phyloP scores from a whole-genome alignment of 306 rosid genomes.

The Sindora glabra region DNA sequence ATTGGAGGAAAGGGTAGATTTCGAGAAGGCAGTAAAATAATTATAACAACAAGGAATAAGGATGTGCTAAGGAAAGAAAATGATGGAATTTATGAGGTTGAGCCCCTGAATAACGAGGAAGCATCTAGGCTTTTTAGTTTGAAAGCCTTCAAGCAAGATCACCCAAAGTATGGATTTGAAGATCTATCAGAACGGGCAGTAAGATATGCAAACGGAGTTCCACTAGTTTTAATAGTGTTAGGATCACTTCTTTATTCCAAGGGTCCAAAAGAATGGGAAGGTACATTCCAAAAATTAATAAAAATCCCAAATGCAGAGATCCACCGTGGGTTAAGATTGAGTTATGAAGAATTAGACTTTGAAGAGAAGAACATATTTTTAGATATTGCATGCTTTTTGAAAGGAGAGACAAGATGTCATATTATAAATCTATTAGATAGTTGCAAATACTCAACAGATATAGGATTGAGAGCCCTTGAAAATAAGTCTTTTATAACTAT shows the following conservation, averaged over 20 bases:
- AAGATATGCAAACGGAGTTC: slow-evolving; percentile 19
- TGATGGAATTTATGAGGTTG: slow-evolving; percentile 1
- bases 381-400: slow-evolving; percentile 20
- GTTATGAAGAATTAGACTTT: slow-evolving; percentile 20
- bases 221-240: slow-evolving; percentile 25
- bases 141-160: slow-evolving; percentile 14
- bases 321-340: background rate
- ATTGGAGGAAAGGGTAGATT: background rate
- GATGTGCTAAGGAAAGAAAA: slow-evolving; percentile 6
- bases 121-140: slow-evolving; percentile 20
- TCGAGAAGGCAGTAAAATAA: background rate
- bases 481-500: background rate
- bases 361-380: slow-evolving; percentile 14
- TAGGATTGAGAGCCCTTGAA: background rate
- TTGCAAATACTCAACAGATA: background rate
- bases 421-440: background rate
- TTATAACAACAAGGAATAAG: slow-evolving; percentile 4
- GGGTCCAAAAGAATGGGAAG: slow-evolving; percentile 9
- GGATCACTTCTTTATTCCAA: slow-evolving; percentile 9
- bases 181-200: background rate
- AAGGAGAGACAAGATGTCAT: background rate
- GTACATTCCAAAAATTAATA: background rate
- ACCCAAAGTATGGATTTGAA: background rate
- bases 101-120: slow-evolving; percentile 6
- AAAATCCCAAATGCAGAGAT: background rate